phyloP scores from a whole-genome alignment of 805 yeast species.

The Wickerhamia fluorescens region DNA sequence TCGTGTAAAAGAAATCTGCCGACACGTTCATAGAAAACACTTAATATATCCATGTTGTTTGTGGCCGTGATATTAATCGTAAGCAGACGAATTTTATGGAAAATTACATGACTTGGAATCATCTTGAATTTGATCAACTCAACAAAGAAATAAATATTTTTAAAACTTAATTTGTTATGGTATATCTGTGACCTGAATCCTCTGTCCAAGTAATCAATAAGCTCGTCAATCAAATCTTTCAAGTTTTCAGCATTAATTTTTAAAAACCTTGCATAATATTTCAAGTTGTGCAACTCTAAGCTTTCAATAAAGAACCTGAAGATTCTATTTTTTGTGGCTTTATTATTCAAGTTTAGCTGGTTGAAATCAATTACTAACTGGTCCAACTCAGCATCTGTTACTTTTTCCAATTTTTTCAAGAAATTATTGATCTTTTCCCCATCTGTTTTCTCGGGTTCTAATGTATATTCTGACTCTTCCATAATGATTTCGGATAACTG shows the following conservation, averaged over 20 bases:
- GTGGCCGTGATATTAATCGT: conserved; percentile 44
- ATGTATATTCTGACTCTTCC: neutral
- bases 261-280: conserved; percentile 58
- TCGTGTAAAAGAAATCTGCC: conserved; percentile 58
- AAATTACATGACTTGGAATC: conserved; percentile 61
- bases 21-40: conserved; percentile 64
- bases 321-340: conserved; percentile 62
- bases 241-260: conserved; percentile 48
- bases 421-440: conserved; percentile 39
- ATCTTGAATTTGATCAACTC: conserved; percentile 74
- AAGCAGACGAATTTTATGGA: conserved; percentile 63
- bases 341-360: conserved; percentile 51
- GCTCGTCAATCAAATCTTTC: conserved; percentile 44
- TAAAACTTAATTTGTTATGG: conserved; percentile 47
- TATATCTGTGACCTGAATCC: conserved; percentile 54
- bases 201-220: conserved; percentile 48
- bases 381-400: conserved; percentile 44
- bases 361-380: conserved; percentile 42
- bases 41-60: conserved; percentile 61
- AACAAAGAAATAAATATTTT: conserved; percentile 54
- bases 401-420: conserved; percentile 35
- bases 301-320: conserved; percentile 47
- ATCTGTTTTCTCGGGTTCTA: conserved; percentile 13
- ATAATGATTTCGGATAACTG: conserved; percentile 27
- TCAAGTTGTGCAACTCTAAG: conserved; percentile 38